Evolutionary conservation across 352 stramenopile species (phyloP).

Genomic region (Phytophthora aleatoria): DNA sequence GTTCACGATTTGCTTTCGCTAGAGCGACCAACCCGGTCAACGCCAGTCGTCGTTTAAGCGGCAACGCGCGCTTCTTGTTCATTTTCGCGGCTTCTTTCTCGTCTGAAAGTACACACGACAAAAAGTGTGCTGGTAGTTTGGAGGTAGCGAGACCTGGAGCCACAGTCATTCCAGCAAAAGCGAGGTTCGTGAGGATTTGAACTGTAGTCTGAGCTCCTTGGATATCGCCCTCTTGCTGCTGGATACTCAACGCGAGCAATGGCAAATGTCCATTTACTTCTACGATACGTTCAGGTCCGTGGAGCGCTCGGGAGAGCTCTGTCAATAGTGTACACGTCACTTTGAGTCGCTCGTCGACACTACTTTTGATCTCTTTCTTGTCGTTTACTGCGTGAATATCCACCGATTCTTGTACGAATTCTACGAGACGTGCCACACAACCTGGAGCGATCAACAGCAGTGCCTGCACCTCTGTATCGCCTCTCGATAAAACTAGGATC

Average conservation of each 20-base stretch:
- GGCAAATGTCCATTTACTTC: constrained; percentile 41
- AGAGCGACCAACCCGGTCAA: constrained; percentile 45
- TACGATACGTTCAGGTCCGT: constrained; percentile 44
- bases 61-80: constrained; percentile 13
- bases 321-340: constrained; percentile 51
- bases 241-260: constrained; percentile 49
- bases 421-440: constrained; percentile 47
- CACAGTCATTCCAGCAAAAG: constrained; percentile 29
- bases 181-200: constrained; percentile 57
- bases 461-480: constrained; percentile 69
- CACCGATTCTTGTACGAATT: constrained; percentile 50
- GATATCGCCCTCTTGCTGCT: constrained; percentile 31
- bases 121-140: constrained; percentile 57
- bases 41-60: constrained; percentile 24
- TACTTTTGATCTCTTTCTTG: constrained; percentile 22
- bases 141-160: constrained; percentile 33
- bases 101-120: constrained; percentile 38
- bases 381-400: constrained; percentile 6
- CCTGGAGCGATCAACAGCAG: constrained; percentile 52
- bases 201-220: constrained; percentile 39
- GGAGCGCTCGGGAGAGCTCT: constrained; percentile 42
- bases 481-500: constrained; percentile 48
- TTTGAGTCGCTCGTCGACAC: constrained; percentile 42
- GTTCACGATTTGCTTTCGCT: constrained; percentile 38
- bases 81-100: constrained; percentile 1